A percentile compares a stretch with the other conserved stretches of the same genome.
phyloP scores from a whole-genome alignment of 2,329 filamentous ascomycete species.

The Colletotrichum karsti region DNA sequence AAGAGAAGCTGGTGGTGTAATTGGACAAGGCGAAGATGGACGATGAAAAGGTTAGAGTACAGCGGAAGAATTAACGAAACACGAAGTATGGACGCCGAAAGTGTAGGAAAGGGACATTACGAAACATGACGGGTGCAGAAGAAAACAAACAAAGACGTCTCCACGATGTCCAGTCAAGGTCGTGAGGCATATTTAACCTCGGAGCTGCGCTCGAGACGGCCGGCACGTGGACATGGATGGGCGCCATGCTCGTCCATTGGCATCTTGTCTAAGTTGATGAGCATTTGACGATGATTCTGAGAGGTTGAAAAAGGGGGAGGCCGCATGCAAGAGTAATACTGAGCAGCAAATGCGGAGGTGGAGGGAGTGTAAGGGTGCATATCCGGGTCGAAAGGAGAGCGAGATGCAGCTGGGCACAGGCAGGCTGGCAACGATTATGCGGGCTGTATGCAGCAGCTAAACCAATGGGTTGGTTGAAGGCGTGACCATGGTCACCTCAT shows the following conservation, averaged over 20 bases:
- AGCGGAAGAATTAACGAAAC: not conserved
- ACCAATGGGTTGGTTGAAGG: slow-evolving; percentile 20
- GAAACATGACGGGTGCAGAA: slow-evolving; percentile 8
- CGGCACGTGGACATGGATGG: not conserved
- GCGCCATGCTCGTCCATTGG: not conserved
- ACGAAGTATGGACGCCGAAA: slow-evolving; percentile 4
- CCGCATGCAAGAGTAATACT: slow-evolving; percentile 17
- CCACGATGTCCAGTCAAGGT: not conserved
- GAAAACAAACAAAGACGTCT: not conserved
- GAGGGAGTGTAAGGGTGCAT: slow-evolving; percentile 20
- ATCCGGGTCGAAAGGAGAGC: slow-evolving; percentile 4
- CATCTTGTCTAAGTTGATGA: slow-evolving; percentile 1
- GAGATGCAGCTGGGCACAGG: slow-evolving; percentile 2
- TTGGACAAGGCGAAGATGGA: not conserved
- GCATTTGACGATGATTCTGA: slow-evolving; percentile 11
- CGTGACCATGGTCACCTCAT: slow-evolving; percentile 5
- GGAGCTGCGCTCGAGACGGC: not conserved
- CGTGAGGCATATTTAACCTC: slow-evolving; percentile 23
- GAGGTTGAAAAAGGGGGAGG: slow-evolving; percentile 13
- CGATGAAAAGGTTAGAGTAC: not conserved
- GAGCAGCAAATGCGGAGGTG: slow-evolving; percentile 20
- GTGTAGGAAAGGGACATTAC: not conserved
- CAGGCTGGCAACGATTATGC: slow-evolving; percentile 24
- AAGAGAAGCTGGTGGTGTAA: not conserved
- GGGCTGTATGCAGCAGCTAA: slow-evolving; percentile 16